A percentile compares a stretch with the other conserved stretches of the same genome.
phyloP scores from a whole-genome alignment of 1,139 yeast species.

The Suhomyces wounanorum region DNA sequence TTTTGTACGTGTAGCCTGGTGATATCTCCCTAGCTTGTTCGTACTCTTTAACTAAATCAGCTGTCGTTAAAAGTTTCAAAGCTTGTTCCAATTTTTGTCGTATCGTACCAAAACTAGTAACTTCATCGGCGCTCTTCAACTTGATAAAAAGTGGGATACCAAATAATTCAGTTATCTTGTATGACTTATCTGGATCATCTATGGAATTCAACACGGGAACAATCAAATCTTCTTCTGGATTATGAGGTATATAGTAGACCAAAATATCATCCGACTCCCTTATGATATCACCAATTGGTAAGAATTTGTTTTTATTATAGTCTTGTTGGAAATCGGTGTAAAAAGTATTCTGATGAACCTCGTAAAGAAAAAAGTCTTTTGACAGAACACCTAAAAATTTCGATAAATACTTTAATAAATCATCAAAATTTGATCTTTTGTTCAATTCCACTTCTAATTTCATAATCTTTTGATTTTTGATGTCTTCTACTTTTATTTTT shows the following conservation, averaged over 20 bases:
- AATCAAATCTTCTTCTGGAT: constrained; percentile 47
- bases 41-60: constrained; percentile 28
- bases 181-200: constrained; percentile 43
- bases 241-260: constrained; percentile 65
- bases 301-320: constrained; percentile 57
- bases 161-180: constrained; percentile 45
- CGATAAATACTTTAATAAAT: constrained; percentile 63
- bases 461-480: constrained; percentile 24
- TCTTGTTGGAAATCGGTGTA: constrained; percentile 69
- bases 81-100: constrained; percentile 55
- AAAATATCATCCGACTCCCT: constrained; percentile 63
- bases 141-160: constrained; percentile 78
- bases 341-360: constrained; percentile 68
- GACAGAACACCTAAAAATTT: constrained; percentile 48
- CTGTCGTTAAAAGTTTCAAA: constrained; percentile 27
- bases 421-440: constrained; percentile 65
- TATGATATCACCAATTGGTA: constrained; percentile 72
- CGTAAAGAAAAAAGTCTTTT: constrained; percentile 59
- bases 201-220: constrained; percentile 70
- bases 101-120: constrained; percentile 52
- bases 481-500: constrained; percentile 15
- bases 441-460: constrained; percentile 69
- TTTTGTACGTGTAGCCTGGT: constrained; percentile 17
- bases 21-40: constrained; percentile 20
- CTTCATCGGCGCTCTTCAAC: constrained; percentile 49